Evolutionary conservation across 257 asterid species (phyloP).

Genomic region (Solanum tarapatanum): DNA sequence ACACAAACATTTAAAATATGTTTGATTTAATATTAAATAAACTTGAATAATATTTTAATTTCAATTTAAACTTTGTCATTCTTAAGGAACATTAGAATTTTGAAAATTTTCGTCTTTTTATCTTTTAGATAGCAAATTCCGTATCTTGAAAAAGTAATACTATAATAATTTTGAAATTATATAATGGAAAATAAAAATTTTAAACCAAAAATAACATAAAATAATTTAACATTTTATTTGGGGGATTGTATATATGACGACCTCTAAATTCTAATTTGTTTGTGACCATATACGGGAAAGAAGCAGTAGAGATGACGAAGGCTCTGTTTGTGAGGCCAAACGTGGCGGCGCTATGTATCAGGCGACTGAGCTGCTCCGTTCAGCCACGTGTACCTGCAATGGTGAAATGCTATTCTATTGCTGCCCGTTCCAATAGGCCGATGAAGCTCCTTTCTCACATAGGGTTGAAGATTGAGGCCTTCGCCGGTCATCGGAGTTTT

Average conservation of each 20-base stretch:
- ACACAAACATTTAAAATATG: background rate
- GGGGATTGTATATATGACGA: background rate
- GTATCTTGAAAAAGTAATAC: no score
- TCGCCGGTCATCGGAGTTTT: conserved; percentile 25
- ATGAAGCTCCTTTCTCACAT: conserved; percentile 10
- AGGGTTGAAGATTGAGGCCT: background rate
- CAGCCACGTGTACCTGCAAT: conserved; percentile 17
- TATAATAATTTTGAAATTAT: background rate
- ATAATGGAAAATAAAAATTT: background rate
- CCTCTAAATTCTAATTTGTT: background rate
- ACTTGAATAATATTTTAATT: no score
- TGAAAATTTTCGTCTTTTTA: no score
- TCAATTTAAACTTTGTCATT: no score
- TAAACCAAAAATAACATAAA: background rate
- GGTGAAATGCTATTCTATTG: background rate
- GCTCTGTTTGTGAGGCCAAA: conserved; percentile 42
- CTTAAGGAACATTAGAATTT: no score
- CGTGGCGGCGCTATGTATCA: conserved; percentile 31
- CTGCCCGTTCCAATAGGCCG: background rate
- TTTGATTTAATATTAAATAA: no score
- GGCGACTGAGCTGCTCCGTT: conserved; percentile 16
- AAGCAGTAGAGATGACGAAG: conserved; percentile 14
- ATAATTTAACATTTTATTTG: background rate
- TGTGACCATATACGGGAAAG: background rate
- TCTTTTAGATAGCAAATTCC: no score